Conservation (phyloP, 2,329 filamentous ascomycete genomes). For the Hymenoscyphus albidus region DNA sequence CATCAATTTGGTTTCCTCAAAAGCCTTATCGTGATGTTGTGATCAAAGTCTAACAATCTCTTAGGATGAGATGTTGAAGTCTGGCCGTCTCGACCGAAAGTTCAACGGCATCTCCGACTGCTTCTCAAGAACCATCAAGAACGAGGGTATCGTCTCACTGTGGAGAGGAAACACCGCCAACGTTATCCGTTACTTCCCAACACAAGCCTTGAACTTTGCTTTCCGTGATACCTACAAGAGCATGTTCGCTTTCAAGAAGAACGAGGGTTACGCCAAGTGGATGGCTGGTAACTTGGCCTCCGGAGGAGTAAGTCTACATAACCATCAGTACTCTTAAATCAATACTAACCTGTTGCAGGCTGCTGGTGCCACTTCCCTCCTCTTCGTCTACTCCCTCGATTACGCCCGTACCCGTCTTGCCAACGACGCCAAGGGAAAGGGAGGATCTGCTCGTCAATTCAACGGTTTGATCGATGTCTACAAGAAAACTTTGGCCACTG, state of each 20-base stretch:
- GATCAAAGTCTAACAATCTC: conserved; percentile 20
- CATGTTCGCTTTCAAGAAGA: conserved; percentile 99
- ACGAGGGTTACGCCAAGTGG: conserved; percentile 98
- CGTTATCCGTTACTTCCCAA: conserved; percentile 99
- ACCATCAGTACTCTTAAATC: not conserved
- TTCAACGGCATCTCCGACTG: conserved; percentile 93
- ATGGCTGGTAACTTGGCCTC: conserved; percentile 99
- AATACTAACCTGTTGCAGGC: conserved; percentile 47
- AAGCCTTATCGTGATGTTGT: not conserved
- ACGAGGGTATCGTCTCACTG: conserved; percentile 91
- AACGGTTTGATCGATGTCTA: conserved; percentile 99
- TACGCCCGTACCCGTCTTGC: conserved; percentile 99
- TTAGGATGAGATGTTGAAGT: conserved; percentile 99
- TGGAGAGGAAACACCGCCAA: conserved; percentile 99
- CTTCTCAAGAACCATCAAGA: conserved; percentile 85
- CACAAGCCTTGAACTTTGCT: conserved; percentile 99
- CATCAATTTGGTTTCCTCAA: not conserved
- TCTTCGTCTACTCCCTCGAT: conserved; percentile 99
- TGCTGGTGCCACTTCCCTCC: conserved; percentile 98
- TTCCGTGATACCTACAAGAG: conserved; percentile 99
- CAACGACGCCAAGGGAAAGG: conserved; percentile 99
- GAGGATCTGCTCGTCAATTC: conserved; percentile 98
- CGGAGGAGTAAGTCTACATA: conserved; percentile 77
- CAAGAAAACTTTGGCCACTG: conserved; percentile 98
- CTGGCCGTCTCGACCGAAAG: conserved; percentile 95